phyloP scores from a whole-genome alignment of 2,329 filamentous ascomycete species.

The Fusarium luffae region DNA sequence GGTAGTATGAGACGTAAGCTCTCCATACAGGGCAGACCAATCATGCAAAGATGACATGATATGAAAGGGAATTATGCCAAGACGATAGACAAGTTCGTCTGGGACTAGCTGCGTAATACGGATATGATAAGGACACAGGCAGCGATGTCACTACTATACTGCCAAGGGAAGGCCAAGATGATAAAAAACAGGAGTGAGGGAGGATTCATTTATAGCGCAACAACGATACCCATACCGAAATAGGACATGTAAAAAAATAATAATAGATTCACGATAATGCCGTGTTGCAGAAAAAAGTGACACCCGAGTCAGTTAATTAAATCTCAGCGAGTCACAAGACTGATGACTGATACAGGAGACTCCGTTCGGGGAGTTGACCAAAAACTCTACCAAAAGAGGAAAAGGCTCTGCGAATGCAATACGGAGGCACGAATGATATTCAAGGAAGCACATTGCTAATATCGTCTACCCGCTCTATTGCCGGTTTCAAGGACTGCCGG shows the following conservation, averaged over 20 bases:
- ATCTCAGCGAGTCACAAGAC: background rate
- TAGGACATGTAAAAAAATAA: conserved; percentile 14
- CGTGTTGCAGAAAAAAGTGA: no score
- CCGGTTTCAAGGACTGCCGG: conserved; percentile 13
- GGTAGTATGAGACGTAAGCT: background rate
- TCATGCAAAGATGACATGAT: background rate
- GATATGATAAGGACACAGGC: background rate
- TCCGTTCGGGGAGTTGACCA: conserved; percentile 26
- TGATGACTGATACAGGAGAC: background rate
- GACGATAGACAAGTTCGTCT: background rate
- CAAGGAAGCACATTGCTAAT: background rate
- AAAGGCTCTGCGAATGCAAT: background rate
- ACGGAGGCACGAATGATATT: conserved; percentile 22
- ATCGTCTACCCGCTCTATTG: conserved; percentile 13
- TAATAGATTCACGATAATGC: background rate
- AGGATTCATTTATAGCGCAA: conserved; percentile 32
- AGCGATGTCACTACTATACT: background rate
- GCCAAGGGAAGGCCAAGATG: conserved; percentile 8
- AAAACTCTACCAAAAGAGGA: conserved; percentile 14
- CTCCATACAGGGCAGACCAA: background rate
- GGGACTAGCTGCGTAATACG: background rate
- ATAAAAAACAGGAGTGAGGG: conserved; percentile 1
- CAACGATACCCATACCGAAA: conserved; percentile 34
- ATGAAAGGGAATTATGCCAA: background rate
- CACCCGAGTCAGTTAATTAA: background rate